Conservation (phyloP, 352 stramenopile genomes). For the Pythium periplocum region DNA sequence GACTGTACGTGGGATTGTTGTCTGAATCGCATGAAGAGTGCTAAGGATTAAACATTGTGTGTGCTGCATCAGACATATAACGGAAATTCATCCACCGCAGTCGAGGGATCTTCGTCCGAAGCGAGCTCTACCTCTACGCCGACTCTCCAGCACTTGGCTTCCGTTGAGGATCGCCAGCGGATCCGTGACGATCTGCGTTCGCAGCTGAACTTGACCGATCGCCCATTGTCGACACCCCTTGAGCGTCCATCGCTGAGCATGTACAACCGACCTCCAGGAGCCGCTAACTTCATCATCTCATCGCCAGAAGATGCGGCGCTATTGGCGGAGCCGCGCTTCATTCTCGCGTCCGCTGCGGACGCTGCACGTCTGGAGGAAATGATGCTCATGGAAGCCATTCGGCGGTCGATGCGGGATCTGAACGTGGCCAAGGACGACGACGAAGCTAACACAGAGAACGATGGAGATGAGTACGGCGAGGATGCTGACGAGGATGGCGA, state of each 20-base stretch:
- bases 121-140: background rate
- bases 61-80: no score
- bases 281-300: conserved; percentile 14
- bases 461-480: conserved; percentile 1
- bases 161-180: conserved; percentile 65
- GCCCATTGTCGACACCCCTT: conserved; percentile 36
- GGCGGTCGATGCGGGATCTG: conserved; percentile 68
- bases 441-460: conserved; percentile 1
- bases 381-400: conserved; percentile 81
- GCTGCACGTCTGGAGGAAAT: conserved; percentile 65
- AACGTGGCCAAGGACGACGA: conserved; percentile 30
- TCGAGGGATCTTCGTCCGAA: no score
- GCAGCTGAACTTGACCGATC: conserved; percentile 58
- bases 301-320: conserved; percentile 18
- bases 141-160: conserved; percentile 30
- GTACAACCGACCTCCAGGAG: background rate
- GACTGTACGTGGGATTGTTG: conserved; percentile 3
- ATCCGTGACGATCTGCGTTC: conserved; percentile 68
- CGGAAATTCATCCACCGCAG: no score
- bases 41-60: conserved; percentile 1
- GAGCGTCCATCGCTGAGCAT: conserved; percentile 8
- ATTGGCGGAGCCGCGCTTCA: conserved; percentile 16
- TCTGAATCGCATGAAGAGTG: no score
- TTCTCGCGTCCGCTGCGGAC: conserved; percentile 39
- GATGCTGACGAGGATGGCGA: conserved; percentile 1